Conservation (phyloP, 345 rosid species). For the Populus alba region DNA sequence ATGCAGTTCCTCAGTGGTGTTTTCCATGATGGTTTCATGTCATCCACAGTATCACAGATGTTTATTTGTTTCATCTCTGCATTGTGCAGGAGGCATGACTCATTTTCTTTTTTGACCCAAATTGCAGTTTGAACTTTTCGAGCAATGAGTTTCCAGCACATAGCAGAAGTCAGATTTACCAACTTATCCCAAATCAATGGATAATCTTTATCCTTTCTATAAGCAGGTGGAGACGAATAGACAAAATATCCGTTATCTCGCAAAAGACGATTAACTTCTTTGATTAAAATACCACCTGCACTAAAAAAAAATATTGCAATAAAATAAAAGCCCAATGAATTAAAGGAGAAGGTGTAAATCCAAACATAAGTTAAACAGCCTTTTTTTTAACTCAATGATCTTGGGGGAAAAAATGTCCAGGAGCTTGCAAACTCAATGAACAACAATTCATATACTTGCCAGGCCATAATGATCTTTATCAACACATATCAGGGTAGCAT, state of each 20-base stretch:
- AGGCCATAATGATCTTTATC: neutral
- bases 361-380: neutral
- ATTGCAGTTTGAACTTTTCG: conserved; percentile 85
- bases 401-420: neutral
- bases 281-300: conserved; percentile 85
- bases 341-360: neutral
- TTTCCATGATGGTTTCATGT: conserved; percentile 73
- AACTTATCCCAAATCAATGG: conserved; percentile 80
- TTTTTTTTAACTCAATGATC: neutral
- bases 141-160: conserved; percentile 98
- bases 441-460: neutral
- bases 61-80: conserved; percentile 55
- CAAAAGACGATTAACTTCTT: conserved; percentile 79
- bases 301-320: conserved; percentile 1
- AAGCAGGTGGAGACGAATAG: conserved; percentile 93
- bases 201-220: conserved; percentile 74
- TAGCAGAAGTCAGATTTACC: conserved; percentile 63
- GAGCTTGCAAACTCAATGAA: neutral
- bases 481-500: neutral
- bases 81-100: conserved; percentile 56
- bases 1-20: conserved; percentile 63
- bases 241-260: conserved; percentile 81
- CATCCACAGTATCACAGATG: conserved; percentile 56
- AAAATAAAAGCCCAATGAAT: neutral
- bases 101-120: conserved; percentile 70